Percentiles rank a stretch among this genome's conserved stretches.
Evolutionary conservation across 192 early-diverging fungal genomes (phyloP).

Genomic region (Tieghemiomyces parasiticus): DNA sequence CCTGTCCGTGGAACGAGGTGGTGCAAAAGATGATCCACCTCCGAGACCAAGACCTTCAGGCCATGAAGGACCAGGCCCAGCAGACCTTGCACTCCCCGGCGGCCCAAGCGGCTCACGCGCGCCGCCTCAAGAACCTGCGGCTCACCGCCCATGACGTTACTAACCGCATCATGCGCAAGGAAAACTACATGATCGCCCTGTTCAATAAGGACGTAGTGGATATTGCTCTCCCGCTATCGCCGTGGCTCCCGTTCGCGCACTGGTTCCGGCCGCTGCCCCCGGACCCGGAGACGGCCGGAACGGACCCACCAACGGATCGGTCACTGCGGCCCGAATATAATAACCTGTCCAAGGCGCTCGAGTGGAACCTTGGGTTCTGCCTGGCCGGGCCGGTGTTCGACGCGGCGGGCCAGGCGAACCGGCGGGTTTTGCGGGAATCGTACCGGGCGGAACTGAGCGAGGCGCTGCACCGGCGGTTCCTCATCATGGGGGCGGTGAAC

Average conservation of each 20-base stretch:
- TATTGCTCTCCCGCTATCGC: constrained; percentile 47
- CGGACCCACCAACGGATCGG: too few relatives aligned
- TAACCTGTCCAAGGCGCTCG: constrained; percentile 70
- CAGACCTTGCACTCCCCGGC: constrained; percentile 20
- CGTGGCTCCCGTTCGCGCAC: constrained; percentile 16
- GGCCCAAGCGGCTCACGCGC: constrained; percentile 15
- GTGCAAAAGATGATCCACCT: constrained; percentile 55
- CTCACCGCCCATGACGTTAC: constrained; percentile 62
- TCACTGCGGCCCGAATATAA: constrained; percentile 31
- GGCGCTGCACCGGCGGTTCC: constrained; percentile 62
- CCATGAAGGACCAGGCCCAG: constrained; percentile 27
- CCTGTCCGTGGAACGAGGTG: constrained; percentile 75
- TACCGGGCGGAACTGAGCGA: constrained; percentile 46
- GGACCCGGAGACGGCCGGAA: background rate
- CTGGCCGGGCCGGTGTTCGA: constrained; percentile 82
- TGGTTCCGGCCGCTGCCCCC: constrained; percentile 1
- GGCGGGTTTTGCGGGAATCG: constrained; percentile 59
- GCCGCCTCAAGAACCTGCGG: constrained; percentile 30
- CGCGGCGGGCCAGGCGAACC: constrained; percentile 64
- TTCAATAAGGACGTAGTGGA: constrained; percentile 88
- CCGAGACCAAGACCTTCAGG: constrained; percentile 42
- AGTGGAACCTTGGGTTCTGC: constrained; percentile 86
- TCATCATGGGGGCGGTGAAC: constrained; percentile 76
- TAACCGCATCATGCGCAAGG: constrained; percentile 91
- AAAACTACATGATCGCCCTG: constrained; percentile 92